A percentile compares a stretch with the other conserved stretches of the same genome.
Evolutionary conservation across 805 yeast species (phyloP).

Genomic region (Candida quercuum): DNA sequence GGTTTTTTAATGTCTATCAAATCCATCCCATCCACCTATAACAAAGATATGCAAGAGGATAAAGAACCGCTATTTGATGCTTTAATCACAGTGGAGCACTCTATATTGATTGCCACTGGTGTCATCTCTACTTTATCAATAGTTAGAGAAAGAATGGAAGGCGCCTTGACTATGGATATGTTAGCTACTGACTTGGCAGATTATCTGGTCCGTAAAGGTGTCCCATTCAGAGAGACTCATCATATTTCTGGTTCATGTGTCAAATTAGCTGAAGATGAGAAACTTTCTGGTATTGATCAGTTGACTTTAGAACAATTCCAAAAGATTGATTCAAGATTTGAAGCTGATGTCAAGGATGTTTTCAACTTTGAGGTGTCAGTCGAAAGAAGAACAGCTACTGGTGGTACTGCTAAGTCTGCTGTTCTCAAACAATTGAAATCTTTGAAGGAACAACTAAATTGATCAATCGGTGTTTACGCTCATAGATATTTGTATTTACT

Average conservation of each 20-base stretch:
- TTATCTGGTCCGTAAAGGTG: slow-evolving; percentile 94
- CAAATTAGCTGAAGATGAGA: slow-evolving; percentile 75
- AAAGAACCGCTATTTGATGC: slow-evolving; percentile 97
- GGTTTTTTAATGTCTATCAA: slow-evolving; percentile 96
- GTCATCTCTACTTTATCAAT: slow-evolving; percentile 84
- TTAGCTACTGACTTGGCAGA: slow-evolving; percentile 98
- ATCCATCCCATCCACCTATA: slow-evolving; percentile 96
- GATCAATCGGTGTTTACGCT: neutral
- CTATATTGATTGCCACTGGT: slow-evolving; percentile 91
- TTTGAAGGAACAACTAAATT: slow-evolving; percentile 26
- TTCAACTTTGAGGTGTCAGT: slow-evolving; percentile 92
- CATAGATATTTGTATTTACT: neutral
- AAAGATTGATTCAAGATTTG: slow-evolving; percentile 75
- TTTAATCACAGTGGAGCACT: slow-evolving; percentile 86
- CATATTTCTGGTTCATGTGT: slow-evolving; percentile 99
- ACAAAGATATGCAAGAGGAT: slow-evolving; percentile 98
- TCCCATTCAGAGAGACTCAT: slow-evolving; percentile 98
- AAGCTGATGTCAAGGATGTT: slow-evolving; percentile 72
- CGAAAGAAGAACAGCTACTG: slow-evolving; percentile 93
- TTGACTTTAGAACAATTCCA: slow-evolving; percentile 73
- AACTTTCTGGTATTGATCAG: slow-evolving; percentile 80
- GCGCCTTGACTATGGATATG: slow-evolving; percentile 97
- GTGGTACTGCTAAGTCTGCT: slow-evolving; percentile 94
- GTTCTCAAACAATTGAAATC: slow-evolving; percentile 64
- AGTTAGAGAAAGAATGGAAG: slow-evolving; percentile 70